Conservation (phyloP, 768 basidiomycete genomes). For the Strobilomyces echinocephalus region DNA sequence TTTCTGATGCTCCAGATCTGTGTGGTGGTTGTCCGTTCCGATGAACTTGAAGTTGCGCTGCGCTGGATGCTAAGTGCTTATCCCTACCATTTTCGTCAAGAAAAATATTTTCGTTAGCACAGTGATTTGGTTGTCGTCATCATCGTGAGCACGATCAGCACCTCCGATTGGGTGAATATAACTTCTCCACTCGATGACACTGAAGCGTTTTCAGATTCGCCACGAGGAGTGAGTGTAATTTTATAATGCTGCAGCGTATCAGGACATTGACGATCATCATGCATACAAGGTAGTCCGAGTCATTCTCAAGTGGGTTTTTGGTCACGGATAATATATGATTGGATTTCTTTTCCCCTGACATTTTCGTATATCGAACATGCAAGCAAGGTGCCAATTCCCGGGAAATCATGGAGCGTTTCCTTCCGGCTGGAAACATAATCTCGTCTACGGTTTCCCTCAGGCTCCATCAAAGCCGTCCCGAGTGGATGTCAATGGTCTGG, state of each 20-base stretch:
- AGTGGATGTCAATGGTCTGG: background rate
- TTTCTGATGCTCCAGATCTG: background rate
- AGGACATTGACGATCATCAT: background rate
- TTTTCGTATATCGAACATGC: background rate
- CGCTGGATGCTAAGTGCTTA: background rate
- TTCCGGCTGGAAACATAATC: background rate
- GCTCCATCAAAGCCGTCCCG: background rate
- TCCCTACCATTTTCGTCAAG: background rate
- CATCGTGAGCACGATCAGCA: background rate
- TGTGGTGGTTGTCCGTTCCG: background rate
- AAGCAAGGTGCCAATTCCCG: background rate
- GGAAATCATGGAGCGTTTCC: background rate
- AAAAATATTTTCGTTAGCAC: background rate
- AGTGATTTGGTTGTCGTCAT: background rate
- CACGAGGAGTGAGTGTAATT: background rate
- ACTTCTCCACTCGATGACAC: background rate
- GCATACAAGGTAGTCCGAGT: background rate
- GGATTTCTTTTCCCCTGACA: background rate
- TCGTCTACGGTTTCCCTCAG: background rate
- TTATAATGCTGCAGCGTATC: background rate
- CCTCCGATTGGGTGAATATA: background rate
- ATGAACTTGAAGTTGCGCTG: too few species aligned
- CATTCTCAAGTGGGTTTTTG: background rate
- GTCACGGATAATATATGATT: background rate
- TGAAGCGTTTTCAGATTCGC: background rate